Conservation (phyloP, 2,329 filamentous ascomycete species). For the Fusarium decemcellulare region DNA sequence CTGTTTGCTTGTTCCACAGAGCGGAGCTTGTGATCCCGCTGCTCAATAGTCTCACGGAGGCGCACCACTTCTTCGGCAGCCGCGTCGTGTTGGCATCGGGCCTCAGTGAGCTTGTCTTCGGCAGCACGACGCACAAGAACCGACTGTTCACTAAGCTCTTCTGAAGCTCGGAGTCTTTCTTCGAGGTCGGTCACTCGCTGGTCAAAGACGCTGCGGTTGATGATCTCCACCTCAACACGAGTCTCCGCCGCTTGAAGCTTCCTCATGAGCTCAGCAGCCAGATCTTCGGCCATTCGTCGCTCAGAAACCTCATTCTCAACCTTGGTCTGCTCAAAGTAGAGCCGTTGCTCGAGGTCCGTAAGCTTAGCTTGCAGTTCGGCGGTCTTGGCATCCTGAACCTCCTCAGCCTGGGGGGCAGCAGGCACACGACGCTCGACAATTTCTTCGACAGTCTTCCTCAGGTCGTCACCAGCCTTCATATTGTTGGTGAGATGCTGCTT, state of each 20-base stretch:
- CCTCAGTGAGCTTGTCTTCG: slow-evolving; percentile 80
- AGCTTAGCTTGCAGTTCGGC: slow-evolving; percentile 73
- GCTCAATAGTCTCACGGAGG: slow-evolving; percentile 76
- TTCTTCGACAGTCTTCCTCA: slow-evolving; percentile 75
- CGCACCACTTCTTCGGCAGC: slow-evolving; percentile 81
- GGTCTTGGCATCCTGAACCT: slow-evolving; percentile 67
- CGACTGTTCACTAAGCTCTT: slow-evolving; percentile 76
- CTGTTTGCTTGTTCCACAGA: slow-evolving; percentile 68
- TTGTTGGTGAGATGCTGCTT: slow-evolving; percentile 61
- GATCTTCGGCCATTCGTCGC: slow-evolving; percentile 68
- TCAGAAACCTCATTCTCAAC: slow-evolving; percentile 64
- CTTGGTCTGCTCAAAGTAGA: slow-evolving; percentile 63
- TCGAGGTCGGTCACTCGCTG: slow-evolving; percentile 79
- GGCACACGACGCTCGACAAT: slow-evolving; percentile 72
- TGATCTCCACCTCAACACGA: slow-evolving; percentile 72
- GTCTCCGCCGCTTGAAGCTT: slow-evolving; percentile 71
- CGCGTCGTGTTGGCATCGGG: slow-evolving; percentile 77
- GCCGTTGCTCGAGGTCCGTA: slow-evolving; percentile 70
- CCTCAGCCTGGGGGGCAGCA: slow-evolving; percentile 63
- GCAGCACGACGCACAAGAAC: slow-evolving; percentile 73
- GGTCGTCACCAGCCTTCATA: slow-evolving; percentile 59
- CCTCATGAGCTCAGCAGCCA: slow-evolving; percentile 66
- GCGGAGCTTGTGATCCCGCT: slow-evolving; percentile 78
- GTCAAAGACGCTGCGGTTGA: slow-evolving; percentile 71
- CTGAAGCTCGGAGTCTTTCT: slow-evolving; percentile 74